Evolutionary conservation across 768 basidiomycete species (phyloP), one percentile per base, ranked within the genome.

Genomic region (Hemileccinum rubropunctum): DNA sequence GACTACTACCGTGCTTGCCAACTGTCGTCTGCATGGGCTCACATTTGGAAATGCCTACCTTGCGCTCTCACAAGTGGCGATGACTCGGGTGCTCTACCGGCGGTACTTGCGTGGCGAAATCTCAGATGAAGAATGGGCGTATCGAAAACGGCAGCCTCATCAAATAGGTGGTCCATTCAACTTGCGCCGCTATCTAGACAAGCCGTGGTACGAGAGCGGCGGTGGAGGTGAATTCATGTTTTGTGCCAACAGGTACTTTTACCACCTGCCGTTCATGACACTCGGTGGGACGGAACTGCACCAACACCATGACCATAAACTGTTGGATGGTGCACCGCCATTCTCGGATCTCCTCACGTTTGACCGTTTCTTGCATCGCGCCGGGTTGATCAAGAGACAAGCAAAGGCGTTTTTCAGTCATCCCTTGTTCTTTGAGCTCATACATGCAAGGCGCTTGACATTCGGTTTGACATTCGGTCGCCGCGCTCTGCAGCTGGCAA

Each of bases 11-110:
- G 69, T 80, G 35, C 41, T 70, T 3, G 45, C 51, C 17, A 71
- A 64, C 30, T 82, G 80, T 55, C 74, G 74, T 32, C 57, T 59
- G 37, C 59, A 76, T 21, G 55, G 61, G 1, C 28, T 82, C 26
- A 81, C 81, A 0, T 76, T 83, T 35, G 81, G 81, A 1, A 73
- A 76, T 42, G 78, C 71, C 6, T 73, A 71, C 33, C 72, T 77
- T 3, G 66, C 78, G 3, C 67, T 83, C 17, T 73, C 69, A 1
- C 83, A 84, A 58, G 66, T 82, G 10, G 81, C 76, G 0, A 64
- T 78, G 45, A 70, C 80, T 5, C 76, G 81, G 0, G 55, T 82
- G 12, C 70, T 83, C 9, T 74, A 76, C 41, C 69, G 72, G 27
- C 71, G 67, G 27, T 79, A 75, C 52, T 54, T 77, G n/a, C 69